phyloP scores from a whole-genome alignment of 805 yeast species.

The Metahyphopichia silvanorum region DNA sequence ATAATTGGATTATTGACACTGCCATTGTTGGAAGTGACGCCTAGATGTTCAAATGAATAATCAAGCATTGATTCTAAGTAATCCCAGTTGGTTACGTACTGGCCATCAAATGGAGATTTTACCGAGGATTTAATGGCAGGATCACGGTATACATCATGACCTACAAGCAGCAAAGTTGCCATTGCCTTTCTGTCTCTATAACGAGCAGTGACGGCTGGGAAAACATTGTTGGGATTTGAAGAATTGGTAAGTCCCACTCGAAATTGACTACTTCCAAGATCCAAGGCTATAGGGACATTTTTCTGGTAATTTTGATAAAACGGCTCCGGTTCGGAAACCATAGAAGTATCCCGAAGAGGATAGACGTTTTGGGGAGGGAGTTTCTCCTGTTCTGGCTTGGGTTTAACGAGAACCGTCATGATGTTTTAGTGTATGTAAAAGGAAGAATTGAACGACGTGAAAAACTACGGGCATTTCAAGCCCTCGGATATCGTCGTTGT shows the following conservation, averaged over 20 bases:
- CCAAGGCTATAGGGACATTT: conserved; percentile 80
- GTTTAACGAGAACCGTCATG: background rate
- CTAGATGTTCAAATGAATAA: conserved; percentile 76
- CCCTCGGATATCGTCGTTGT: too few relatives aligned
- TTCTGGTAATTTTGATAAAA: conserved; percentile 45
- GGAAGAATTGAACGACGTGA: background rate
- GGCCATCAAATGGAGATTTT: conserved; percentile 83
- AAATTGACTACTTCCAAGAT: conserved; percentile 67
- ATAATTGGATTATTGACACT: conserved; percentile 74
- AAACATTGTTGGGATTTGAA: conserved; percentile 52
- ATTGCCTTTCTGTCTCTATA: conserved; percentile 75
- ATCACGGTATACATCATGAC: conserved; percentile 78
- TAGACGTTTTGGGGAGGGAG: conserved; percentile 42
- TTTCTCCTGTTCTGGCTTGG: conserved; percentile 11
- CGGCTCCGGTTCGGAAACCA: conserved; percentile 42
- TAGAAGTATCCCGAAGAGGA: conserved; percentile 38
- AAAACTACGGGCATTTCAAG: too few relatives aligned
- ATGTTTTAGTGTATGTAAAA: background rate
- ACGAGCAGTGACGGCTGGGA: conserved; percentile 67
- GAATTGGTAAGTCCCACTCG: conserved; percentile 57
- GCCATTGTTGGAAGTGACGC: conserved; percentile 49
- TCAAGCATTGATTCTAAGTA: conserved; percentile 78
- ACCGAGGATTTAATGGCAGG: conserved; percentile 64
- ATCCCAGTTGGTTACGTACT: conserved; percentile 90
- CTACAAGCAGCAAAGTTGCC: conserved; percentile 66